These are phyloP conservation scores for Arthroderma sp. DNA, from an alignment of 2,329 filamentous ascomycete genomes.

Conservation along the genomic window DNA sequence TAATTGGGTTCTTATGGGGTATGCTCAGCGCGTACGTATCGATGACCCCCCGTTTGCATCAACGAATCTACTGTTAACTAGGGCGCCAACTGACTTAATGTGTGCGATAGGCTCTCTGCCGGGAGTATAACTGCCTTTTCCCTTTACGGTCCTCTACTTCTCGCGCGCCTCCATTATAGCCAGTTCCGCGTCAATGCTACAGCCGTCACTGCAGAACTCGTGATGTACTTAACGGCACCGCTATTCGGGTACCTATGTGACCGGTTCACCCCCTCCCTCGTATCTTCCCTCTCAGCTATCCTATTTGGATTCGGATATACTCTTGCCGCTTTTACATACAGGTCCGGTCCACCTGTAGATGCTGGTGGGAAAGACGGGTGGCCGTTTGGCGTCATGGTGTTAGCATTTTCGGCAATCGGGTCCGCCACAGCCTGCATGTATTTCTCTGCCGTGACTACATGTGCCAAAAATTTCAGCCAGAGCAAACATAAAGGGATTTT, in stretches of 20 bases:
- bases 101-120: constrained; percentile 51
- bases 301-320: constrained; percentile 74
- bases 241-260: constrained; percentile 86
- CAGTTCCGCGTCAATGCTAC: constrained; percentile 88
- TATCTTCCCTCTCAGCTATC: constrained; percentile 57
- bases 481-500: constrained; percentile 80
- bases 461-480: constrained; percentile 93
- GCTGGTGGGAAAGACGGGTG: constrained; percentile 38
- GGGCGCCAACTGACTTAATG: constrained; percentile 5
- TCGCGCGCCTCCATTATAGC: constrained; percentile 71
- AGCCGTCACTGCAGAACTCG: constrained; percentile 72
- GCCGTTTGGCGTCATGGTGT: constrained; percentile 71
- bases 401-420: constrained; percentile 72
- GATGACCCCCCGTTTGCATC: neutral
- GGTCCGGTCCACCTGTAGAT: constrained; percentile 41
- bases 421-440: constrained; percentile 82
- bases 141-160: constrained; percentile 82
- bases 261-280: constrained; percentile 63
- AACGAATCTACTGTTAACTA: neutral
- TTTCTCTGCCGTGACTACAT: constrained; percentile 78
- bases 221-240: constrained; percentile 85
- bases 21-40: constrained; percentile 42
- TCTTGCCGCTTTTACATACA: constrained; percentile 67
- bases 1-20: constrained; percentile 47
- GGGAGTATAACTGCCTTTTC: constrained; percentile 90